These are phyloP conservation scores for Wickerhamomyces bisporus DNA, from an alignment of 805 yeast genomes.

Conservation along the genomic window DNA sequence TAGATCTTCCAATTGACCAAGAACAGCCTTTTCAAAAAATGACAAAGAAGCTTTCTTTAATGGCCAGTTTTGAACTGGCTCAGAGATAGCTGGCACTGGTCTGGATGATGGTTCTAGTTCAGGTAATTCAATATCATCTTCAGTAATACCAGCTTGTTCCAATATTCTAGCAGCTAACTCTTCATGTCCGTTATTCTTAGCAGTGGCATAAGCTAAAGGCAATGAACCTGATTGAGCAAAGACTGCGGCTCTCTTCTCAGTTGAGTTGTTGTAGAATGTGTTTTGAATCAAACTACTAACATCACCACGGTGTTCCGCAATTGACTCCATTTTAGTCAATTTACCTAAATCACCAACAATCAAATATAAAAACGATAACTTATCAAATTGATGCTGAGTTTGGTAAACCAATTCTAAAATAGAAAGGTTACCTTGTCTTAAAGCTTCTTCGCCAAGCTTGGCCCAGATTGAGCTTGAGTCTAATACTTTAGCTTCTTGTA, in stretches of 20 bases:
- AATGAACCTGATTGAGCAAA: conserved; percentile 74
- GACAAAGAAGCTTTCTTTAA: conserved; percentile 65
- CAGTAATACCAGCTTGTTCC: conserved; percentile 61
- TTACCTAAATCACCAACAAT: conserved; percentile 76
- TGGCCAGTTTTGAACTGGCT: conserved; percentile 68
- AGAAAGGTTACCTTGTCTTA: conserved; percentile 81
- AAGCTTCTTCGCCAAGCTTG: conserved; percentile 77
- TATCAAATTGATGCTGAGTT: conserved; percentile 80
- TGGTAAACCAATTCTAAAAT: conserved; percentile 86
- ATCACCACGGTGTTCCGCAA: conserved; percentile 87
- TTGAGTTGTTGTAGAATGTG: conserved; percentile 69
- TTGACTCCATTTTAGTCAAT: conserved; percentile 76
- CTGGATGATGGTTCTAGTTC: conserved; percentile 38
- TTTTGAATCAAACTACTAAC: conserved; percentile 75
- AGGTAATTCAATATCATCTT: conserved; percentile 62
- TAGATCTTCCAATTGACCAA: conserved; percentile 71
- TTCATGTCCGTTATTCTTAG: conserved; percentile 77
- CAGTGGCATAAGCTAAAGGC: conserved; percentile 90
- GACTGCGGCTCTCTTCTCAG: conserved; percentile 67
- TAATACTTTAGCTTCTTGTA: conserved; percentile 77
- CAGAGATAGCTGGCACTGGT: conserved; percentile 45
- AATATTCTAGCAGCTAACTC: conserved; percentile 71
- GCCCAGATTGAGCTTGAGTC: conserved; percentile 72
- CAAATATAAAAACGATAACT: conserved; percentile 82
- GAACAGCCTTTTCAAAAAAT: conserved; percentile 78